phyloP scores from a whole-genome alignment of 768 basidiomycete genomes.

The Gloeophyllum trabeum region DNA sequence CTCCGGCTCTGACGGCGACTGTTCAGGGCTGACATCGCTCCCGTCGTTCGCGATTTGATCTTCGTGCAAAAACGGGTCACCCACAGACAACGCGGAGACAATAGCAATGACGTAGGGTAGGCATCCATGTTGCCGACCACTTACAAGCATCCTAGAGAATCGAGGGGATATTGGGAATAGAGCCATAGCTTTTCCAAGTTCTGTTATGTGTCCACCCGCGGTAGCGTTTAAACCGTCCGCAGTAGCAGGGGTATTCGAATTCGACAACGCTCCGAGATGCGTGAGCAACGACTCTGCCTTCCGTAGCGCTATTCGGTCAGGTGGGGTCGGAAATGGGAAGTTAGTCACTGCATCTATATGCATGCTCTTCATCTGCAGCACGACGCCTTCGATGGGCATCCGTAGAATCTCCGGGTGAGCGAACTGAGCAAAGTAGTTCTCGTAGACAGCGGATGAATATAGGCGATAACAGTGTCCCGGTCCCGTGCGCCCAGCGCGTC shows the following conservation, averaged over 20 bases:
- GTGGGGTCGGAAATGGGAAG: conserved; percentile 97
- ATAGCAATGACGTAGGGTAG: conserved; percentile 86
- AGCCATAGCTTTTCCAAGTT: conserved; percentile 87
- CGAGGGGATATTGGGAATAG: conserved; percentile 90
- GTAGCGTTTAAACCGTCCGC: conserved; percentile 9
- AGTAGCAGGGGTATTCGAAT: conserved; percentile 10
- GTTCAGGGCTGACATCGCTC: too few species aligned
- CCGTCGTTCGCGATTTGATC: too few species aligned
- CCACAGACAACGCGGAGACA: conserved; percentile 86
- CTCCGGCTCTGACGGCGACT: too few species aligned
- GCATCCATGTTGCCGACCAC: conserved; percentile 77
- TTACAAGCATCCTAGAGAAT: conserved; percentile 92
- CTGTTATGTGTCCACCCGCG: conserved; percentile 62
- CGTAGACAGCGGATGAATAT: conserved; percentile 91
- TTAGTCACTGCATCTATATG: conserved; percentile 94
- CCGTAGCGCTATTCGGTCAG: conserved; percentile 61
- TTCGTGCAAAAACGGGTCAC: conserved; percentile 91
- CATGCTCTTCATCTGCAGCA: conserved; percentile 99
- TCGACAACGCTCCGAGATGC: conserved; percentile 72
- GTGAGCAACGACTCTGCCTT: conserved; percentile 76
- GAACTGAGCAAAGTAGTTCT: conserved; percentile 85
- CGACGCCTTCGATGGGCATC: conserved; percentile 93
- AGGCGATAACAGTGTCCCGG: conserved; percentile 97
- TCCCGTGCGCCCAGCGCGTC: conserved; percentile 94
- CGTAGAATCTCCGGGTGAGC: conserved; percentile 87